Evolutionary conservation across 768 basidiomycete species (phyloP), one percentile per base, ranked within the genome.

Genomic region (Pleurotus sapidus): DNA sequence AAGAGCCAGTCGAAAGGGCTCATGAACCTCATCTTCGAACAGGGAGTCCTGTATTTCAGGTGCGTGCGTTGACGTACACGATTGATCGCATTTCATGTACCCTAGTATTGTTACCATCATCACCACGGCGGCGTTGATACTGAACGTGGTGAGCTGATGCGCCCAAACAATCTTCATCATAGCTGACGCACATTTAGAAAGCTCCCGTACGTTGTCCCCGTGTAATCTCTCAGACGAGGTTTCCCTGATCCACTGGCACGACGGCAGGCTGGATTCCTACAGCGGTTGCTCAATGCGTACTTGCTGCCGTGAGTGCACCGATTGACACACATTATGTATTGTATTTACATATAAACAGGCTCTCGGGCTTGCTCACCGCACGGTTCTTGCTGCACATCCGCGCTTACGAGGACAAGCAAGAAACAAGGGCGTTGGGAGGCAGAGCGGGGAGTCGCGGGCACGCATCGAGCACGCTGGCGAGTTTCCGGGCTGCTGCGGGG

Each of bases 191-290:
- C 7, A n/a, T n/a, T 43, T 14, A 45, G 42, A n/a, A 23, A 45
- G 42, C 42, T 4, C 42, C 42, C 14, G 42, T 45, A 45, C 15
- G 42, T 45, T 11, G 20, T 45, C 2, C 1, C 2, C n/a, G 15
- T 4, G 20, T 23, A 6, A 11, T 45, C 2, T 12, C 7, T 43
- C 42, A 0, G 6, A 45, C 42, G n/a, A 20, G 20, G 20, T 20
- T 20, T 9, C 30, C 30, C 9, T 34, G 30, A 56, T 17, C 6
- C 5, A 18, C 4, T 14, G 5, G n/a, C n/a, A n/a, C 38, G 25
- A n/a, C 37, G 30, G 25, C 30, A 70, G 66, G 59, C 63, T 25
- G 66, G 67, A 3, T 68, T 70, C 58, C 55, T 67, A 18, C 69
- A 70, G 59, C 63, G 37, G 46, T n/a, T 34, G 9, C 4, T 60